Evolutionary conservation across 1,284 basidiomycete species (phyloP), one percentile per base, ranked within the genome.

Genomic region (Wallemia hederae): DNA sequence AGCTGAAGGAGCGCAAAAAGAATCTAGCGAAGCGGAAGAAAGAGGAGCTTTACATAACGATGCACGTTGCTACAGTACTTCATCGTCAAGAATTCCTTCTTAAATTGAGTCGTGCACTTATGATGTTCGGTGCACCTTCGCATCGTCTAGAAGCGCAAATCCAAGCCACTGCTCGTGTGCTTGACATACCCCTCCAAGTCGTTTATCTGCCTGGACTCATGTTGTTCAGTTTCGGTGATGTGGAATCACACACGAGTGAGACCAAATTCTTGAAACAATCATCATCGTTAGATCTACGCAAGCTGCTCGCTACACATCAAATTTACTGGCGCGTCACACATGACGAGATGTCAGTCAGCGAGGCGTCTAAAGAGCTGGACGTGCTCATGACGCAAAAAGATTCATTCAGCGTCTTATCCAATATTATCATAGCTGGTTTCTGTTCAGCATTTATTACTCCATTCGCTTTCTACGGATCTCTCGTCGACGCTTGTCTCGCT

Each of bases 281-380:
- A 24, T 80, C 79, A 60, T 76, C 80, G 5, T 74, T 89, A 58
- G 82, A 88, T 68, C 74, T 89, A 19, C 80, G 78, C 56, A 88
- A 88, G 70, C 75, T 88, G 11, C 77, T 81, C 5, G 79, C 82
- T 60, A 82, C 82, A 39, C 83, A 89, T 69, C 70, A 74, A 62
- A 71, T 89, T 55, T 90, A 87, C 69, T 90, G 85, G 83, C 62
- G 81, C 76, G 83, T 91, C 64, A 87, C 90, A 33, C 85, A 90
- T 68, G 88, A 92, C 70, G 77, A 81, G 61, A 75, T 87, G 61
- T 82, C 81, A 0, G 88, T 90, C 27, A 80, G 82, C 17, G 81
- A 83, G 55, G 89, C 87, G 1, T 82, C 79, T 1, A 71, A 74
- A 27, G 77, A 80, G 62, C 75, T 92, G 15, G 85, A 90, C 67